phyloP scores from a whole-genome alignment of 257 asterid genomes.

The Solanum etuberosum region DNA sequence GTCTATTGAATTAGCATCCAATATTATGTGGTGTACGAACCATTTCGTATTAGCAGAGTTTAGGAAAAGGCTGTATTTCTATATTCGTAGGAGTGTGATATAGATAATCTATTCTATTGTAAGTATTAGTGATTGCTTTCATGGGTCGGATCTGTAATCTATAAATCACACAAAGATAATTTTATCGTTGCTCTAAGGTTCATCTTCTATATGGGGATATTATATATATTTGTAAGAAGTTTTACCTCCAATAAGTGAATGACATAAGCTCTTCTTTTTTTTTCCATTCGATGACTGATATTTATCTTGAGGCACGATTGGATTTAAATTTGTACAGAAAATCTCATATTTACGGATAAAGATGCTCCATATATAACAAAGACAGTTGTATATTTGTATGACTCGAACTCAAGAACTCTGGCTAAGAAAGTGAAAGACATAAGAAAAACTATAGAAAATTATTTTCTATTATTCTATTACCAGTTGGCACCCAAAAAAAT shows the following conservation, averaged over 20 bases:
- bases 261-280: neutral
- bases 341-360: neutral
- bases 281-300: neutral
- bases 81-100: neutral
- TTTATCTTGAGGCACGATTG: neutral
- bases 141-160: accelerated
- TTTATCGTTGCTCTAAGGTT: accelerated
- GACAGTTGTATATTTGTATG: neutral
- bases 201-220: neutral
- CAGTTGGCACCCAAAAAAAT: too few relatives aligned
- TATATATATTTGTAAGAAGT: neutral
- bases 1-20: neutral
- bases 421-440: too few relatives aligned
- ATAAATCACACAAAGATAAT: neutral
- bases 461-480: too few relatives aligned
- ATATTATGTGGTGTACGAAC: neutral
- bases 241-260: neutral
- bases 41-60: neutral
- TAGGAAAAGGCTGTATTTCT: accelerated
- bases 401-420: neutral
- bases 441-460: too few relatives aligned
- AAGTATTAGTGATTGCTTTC: neutral
- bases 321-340: neutral
- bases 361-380: neutral
- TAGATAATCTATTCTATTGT: neutral